phyloP scores from a whole-genome alignment of 345 rosid genomes.

The Gossypium rotundifolium region DNA sequence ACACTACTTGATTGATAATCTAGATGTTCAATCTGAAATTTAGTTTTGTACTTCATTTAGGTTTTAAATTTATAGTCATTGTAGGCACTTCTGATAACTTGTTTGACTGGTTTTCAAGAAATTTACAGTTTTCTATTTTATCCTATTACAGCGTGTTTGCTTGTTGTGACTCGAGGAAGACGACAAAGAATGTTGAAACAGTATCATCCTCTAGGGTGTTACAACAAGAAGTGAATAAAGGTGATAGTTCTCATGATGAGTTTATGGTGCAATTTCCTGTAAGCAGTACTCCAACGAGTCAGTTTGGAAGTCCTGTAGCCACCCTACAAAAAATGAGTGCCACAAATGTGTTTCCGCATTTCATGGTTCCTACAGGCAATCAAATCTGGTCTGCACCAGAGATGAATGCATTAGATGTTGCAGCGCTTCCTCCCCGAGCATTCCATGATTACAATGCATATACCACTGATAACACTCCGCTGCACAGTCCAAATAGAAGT shows the following conservation, averaged over 20 bases:
- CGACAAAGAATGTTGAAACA: conserved; percentile 27
- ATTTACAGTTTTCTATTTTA: not conserved
- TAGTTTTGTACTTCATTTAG: not conserved
- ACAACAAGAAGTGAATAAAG: conserved; percentile 22
- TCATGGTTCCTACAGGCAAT: conserved; percentile 38
- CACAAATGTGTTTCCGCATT: conserved; percentile 33
- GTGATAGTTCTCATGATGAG: conserved; percentile 28
- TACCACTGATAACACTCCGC: conserved; percentile 64
- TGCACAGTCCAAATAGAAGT: conserved; percentile 60
- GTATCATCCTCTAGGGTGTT: conserved; percentile 17
- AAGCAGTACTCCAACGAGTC: conserved; percentile 64
- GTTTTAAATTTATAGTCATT: not conserved
- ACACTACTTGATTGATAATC: not conserved
- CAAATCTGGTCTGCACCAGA: conserved; percentile 84
- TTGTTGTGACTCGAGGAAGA: conserved; percentile 29
- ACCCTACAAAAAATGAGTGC: conserved; percentile 49
- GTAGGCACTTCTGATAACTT: not conserved
- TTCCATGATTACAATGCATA: conserved; percentile 37
- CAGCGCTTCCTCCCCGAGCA: conserved; percentile 56
- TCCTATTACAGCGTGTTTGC: conserved; percentile 32
- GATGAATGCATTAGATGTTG: conserved; percentile 44
- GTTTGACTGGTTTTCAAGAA: not conserved
- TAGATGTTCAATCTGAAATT: not conserved
- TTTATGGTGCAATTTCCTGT: conserved; percentile 43
- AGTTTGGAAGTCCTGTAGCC: conserved; percentile 47